Evolutionary conservation across 2,329 filamentous ascomycete genomes (phyloP).

Genomic region (Phyllachora maydis): DNA sequence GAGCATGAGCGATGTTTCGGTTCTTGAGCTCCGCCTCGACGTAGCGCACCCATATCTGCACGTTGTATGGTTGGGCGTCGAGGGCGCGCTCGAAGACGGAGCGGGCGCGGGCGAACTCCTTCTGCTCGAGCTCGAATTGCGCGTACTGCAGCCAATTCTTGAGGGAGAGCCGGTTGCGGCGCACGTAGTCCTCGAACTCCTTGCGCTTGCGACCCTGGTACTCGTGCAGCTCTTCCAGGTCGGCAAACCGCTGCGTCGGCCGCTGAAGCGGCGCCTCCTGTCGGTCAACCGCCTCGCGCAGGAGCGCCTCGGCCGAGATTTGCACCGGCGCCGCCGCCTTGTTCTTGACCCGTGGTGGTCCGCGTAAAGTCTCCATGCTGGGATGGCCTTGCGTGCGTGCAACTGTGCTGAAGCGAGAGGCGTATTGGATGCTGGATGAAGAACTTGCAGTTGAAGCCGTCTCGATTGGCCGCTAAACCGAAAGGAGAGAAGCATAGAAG

Average conservation of each 20-base stretch:
- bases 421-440: no score
- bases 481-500: no score
- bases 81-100: slow-evolving; percentile 89
- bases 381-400: no score
- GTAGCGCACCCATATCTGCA: slow-evolving; percentile 77
- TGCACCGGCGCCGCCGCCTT: slow-evolving; percentile 82
- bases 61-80: slow-evolving; percentile 74
- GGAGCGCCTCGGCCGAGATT: slow-evolving; percentile 91
- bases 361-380: slow-evolving; percentile 71
- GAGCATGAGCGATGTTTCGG: slow-evolving; percentile 88
- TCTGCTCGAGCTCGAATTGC: slow-evolving; percentile 93
- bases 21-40: slow-evolving; percentile 93
- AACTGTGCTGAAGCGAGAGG: no score
- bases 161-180: slow-evolving; percentile 84
- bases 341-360: slow-evolving; percentile 94
- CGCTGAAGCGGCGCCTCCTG: slow-evolving; percentile 78
- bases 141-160: slow-evolving; percentile 99
- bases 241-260: slow-evolving; percentile 84
- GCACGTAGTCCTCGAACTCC: slow-evolving; percentile 95
- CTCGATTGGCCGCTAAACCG: no score
- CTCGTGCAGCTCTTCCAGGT: slow-evolving; percentile 94
- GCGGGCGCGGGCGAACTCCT: slow-evolving; percentile 80
- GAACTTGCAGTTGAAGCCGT: no score
- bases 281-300: slow-evolving; percentile 90
- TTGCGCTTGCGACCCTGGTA: slow-evolving; percentile 90